Conservation (phyloP, 2,329 filamentous ascomycete genomes). For the Purpureocillium lavendulum region DNA sequence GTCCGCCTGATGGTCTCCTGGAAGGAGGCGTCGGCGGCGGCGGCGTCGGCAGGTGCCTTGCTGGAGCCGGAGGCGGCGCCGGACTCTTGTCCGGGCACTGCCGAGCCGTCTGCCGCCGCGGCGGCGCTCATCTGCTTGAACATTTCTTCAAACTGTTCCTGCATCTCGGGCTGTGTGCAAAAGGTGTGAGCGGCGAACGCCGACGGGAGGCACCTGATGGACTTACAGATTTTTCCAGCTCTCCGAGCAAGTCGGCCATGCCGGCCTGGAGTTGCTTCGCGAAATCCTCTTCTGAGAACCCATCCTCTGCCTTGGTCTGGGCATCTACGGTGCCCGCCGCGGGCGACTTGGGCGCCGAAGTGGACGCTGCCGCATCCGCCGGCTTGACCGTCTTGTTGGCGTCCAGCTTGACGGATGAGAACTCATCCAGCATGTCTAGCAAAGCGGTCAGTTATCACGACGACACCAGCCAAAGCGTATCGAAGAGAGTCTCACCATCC, state of each 20-base stretch:
- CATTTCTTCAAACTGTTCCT: slow-evolving; percentile 69
- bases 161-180: slow-evolving; percentile 53
- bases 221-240: slow-evolving; percentile 53
- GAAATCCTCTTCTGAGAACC: slow-evolving; percentile 66
- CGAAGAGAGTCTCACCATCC: slow-evolving; percentile 52
- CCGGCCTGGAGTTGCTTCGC: slow-evolving; percentile 79
- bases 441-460: background rate
- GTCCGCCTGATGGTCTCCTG: slow-evolving; percentile 88
- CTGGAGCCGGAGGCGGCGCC: slow-evolving; percentile 14
- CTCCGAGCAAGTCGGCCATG: slow-evolving; percentile 76
- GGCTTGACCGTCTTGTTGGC: slow-evolving; percentile 13
- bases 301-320: slow-evolving; percentile 23
- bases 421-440: slow-evolving; percentile 85
- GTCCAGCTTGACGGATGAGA: slow-evolving; percentile 55
- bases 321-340: slow-evolving; percentile 14
- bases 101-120: slow-evolving; percentile 21
- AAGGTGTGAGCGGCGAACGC: background rate
- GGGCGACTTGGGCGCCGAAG: slow-evolving; percentile 24
- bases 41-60: slow-evolving; percentile 22
- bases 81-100: slow-evolving; percentile 7
- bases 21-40: slow-evolving; percentile 54
- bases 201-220: background rate
- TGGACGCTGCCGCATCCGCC: slow-evolving; percentile 12
- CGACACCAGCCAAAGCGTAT: slow-evolving; percentile 3
- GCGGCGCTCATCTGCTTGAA: slow-evolving; percentile 62